Base-by-base conservation (phyloP, 2,329 filamentous ascomycete genomes). In the Ciborinia camelliae region DNA sequence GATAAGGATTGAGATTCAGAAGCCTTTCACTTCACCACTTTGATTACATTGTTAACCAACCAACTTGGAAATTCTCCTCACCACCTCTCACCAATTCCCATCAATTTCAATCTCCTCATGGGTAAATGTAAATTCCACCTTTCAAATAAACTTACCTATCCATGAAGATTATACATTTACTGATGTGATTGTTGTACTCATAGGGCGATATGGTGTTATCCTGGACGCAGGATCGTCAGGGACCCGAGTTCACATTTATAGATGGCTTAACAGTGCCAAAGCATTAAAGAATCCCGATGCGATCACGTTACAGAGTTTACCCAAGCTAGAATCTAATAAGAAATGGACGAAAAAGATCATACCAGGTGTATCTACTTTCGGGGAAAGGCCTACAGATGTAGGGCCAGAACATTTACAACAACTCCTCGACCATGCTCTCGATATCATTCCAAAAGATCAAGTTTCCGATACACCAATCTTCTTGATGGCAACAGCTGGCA, bases 181-280 rank as follows among this genome's bases (percentile, higher is more conserved):
- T 61, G 32, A 61, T n/a, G 18, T n/a, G n/a, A n/a, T n/a, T n/a
- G n/a, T n/a, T n/a, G n/a, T n/a, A n/a, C n/a, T n/a, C n/a, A 61
- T 60, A 75, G 74, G 73, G 73, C 84, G 86, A 80, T 97, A 96
- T 83, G 95, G 93, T 76, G 91, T 98, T 73, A 93, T 99, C 75
- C 86, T 99, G 74, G 95, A 99, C 84, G 95, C 95, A 76, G 95
- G 95, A 72, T 98, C 95, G 77, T 98, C 95, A 77, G 94, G 95
- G 76, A 98, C 94, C 73, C 90, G 95, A 76, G 84, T 97, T 68
- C 92, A 99, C 77, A 86, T 99, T 65, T 99, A 99, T 79, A 86
- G 88, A 78, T 99, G 95, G 95, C 86, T 93, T 74, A 90, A 96
- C 74, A 87, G 88, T 69, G 81, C 85, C 47, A 83, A 83, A 70